Conservation (phyloP, 2,329 filamentous ascomycete species). For the Hysterium pulicare region DNA sequence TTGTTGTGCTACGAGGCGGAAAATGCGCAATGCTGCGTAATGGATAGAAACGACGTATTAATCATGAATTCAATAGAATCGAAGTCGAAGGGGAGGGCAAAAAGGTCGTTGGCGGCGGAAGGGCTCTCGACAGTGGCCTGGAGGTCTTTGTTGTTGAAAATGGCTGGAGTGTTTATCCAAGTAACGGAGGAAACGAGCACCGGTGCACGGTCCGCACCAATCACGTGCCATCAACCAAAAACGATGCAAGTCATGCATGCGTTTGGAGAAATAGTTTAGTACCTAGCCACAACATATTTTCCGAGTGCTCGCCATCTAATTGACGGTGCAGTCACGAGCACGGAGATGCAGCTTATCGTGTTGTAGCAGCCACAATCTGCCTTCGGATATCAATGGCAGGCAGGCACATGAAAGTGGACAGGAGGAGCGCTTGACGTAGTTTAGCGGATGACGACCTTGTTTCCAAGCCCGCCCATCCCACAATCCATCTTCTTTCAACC, state of each 20-base stretch:
- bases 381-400: background rate
- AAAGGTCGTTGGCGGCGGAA: constrained; percentile 14
- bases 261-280: too few species aligned
- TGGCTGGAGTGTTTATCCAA: constrained; percentile 17
- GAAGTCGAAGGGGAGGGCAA: constrained; percentile 6
- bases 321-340: too few species aligned
- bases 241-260: too few species aligned
- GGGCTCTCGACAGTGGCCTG: constrained; percentile 6
- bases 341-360: too few species aligned
- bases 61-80: background rate
- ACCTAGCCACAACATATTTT: too few species aligned
- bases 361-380: background rate
- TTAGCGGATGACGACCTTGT: constrained; percentile 27
- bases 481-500: constrained; percentile 20
- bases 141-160: constrained; percentile 23
- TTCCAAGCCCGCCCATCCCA: constrained; percentile 22
- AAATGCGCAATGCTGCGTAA: background rate
- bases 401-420: background rate
- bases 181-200: constrained; percentile 14
- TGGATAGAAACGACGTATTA: background rate
- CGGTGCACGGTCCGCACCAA: background rate
- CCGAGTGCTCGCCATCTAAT: too few species aligned
- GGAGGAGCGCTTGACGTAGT: constrained; percentile 19
- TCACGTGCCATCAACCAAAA: constrained; percentile 2
- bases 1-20: background rate